These are phyloP conservation scores for Groenewaldozyma auringiensis DNA, from an alignment of 1,139 yeast genomes.

Conservation along the genomic window DNA sequence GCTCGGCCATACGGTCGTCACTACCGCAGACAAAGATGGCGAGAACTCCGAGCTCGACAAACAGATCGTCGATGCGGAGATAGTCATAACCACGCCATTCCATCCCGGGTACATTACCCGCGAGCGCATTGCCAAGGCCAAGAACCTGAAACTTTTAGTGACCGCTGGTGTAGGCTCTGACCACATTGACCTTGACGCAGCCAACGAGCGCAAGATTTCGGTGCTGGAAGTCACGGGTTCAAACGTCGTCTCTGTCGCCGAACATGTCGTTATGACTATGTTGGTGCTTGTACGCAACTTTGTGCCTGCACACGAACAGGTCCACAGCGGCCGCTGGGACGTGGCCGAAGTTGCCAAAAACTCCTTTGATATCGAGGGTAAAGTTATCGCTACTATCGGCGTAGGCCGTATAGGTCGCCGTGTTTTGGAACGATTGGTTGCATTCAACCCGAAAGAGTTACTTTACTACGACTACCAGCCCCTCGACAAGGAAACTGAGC, in stretches of 20 bases:
- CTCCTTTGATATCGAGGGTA: slow-evolving; percentile 68
- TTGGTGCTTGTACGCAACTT: slow-evolving; percentile 66
- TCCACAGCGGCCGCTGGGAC: slow-evolving; percentile 58
- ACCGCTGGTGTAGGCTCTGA: slow-evolving; percentile 87
- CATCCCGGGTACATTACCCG: slow-evolving; percentile 71
- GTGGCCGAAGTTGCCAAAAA: slow-evolving; percentile 72
- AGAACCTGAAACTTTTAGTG: slow-evolving; percentile 61
- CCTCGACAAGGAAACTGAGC: slow-evolving; percentile 49
- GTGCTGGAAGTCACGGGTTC: slow-evolving; percentile 81
- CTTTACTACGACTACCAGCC: slow-evolving; percentile 72
- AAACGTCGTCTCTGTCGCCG: slow-evolving; percentile 74
- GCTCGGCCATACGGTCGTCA: slow-evolving; percentile 59
- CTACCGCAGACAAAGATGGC: slow-evolving; percentile 69
- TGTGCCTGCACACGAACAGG: slow-evolving; percentile 70
- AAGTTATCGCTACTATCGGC: slow-evolving; percentile 71
- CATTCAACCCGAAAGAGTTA: slow-evolving; percentile 68
- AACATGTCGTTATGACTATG: slow-evolving; percentile 72
- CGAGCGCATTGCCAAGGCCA: slow-evolving; percentile 61
- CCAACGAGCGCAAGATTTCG: slow-evolving; percentile 54
- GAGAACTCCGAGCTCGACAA: slow-evolving; percentile 50
- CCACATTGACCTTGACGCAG: slow-evolving; percentile 68
- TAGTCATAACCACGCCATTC: slow-evolving; percentile 76
- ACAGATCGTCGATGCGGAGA: slow-evolving; percentile 62
- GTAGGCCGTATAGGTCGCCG: slow-evolving; percentile 79
- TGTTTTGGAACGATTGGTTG: slow-evolving; percentile 61